phyloP scores from a whole-genome alignment of 805 yeast species.

The Yarrowia yakushimensis region DNA sequence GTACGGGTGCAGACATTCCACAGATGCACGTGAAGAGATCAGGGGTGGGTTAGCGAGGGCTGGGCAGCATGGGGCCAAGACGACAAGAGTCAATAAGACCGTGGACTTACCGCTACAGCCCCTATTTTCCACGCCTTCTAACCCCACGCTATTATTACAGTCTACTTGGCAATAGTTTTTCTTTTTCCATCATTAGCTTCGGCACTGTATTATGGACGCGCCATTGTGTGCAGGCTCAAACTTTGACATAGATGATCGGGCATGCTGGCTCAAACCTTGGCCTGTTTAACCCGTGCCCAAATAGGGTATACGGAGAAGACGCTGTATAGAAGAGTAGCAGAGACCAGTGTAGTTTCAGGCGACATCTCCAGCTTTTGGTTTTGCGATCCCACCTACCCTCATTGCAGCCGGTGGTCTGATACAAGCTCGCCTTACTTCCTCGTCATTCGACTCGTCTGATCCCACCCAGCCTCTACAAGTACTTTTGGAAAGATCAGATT shows the following conservation, averaged over 20 bases:
- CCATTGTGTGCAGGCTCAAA: not conserved
- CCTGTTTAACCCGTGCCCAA: not conserved
- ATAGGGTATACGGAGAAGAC: constrained; percentile 7
- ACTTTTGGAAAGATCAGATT: not conserved
- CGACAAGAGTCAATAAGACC: not conserved
- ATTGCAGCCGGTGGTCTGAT: constrained; percentile 3
- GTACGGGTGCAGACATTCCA: not conserved
- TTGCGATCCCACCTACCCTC: not conserved
- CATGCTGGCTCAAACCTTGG: not conserved
- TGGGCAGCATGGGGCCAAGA: too few species aligned
- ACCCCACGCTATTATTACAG: not conserved
- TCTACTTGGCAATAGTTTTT: not conserved
- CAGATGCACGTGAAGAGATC: constrained; percentile 2
- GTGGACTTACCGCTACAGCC: too few species aligned
- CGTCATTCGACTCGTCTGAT: not conserved
- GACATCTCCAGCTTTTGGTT: not conserved
- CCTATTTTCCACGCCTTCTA: not conserved
- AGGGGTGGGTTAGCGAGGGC: not conserved
- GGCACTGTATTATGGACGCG: not conserved
- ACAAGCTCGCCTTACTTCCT: not conserved
- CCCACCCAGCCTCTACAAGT: not conserved
- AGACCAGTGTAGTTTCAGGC: not conserved
- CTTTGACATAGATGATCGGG: not conserved
- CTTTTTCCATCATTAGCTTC: not conserved
- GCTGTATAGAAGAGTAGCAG: not conserved